Evolutionary conservation across 805 yeast species (phyloP), one percentile per base, ranked within the genome.

Genomic region (Millerago galiae): DNA sequence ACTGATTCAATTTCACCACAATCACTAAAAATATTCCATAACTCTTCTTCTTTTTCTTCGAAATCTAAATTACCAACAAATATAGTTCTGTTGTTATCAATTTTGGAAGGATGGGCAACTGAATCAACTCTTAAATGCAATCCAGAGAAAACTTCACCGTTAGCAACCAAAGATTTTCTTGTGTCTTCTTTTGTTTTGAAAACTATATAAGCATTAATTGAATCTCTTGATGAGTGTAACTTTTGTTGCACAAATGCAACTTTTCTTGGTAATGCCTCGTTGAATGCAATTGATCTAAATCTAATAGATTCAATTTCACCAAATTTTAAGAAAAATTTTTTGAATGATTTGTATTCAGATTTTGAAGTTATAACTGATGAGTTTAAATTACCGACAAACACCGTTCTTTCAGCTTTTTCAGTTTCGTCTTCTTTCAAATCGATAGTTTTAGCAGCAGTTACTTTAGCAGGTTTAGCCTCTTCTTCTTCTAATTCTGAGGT

Each of bases 1-100:
- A 93, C 96, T 48, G 84, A 82, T 60, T 89, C 95, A 42, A 93
- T 83, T 24, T 76, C 81, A 24, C 86, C 87, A 49, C 80, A 70
- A 2, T 55, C 62, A 47, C 69, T 71, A 66, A 93, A 93, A 60
- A 82, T 87, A 41, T 70, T 73, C 95, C 96, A 93, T 29, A 93
- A 68, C 28, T 79, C 72, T 61, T 93, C 99, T 63, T 93, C 99
- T 45, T 75, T 75, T 60, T 87, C 95, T 61, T 88, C 96, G 59
- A 93, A 93, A 58, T 88, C 95, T 48, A 93, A 69, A 62, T 93
- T 91, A 25, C 99, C 99, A 16, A 93, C 88, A 59, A 93, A 93
- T 18, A 93, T 77, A 17, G 91, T 81, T 44, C 89, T 74, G 58
- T 81, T 83, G 61, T 83, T 81, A 53, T 88, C 96, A 55, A 85